Evolutionary conservation across 441 rosid genomes (phyloP), one percentile per base, ranked within the genome.

Genomic region (Euphorbia corollata): DNA sequence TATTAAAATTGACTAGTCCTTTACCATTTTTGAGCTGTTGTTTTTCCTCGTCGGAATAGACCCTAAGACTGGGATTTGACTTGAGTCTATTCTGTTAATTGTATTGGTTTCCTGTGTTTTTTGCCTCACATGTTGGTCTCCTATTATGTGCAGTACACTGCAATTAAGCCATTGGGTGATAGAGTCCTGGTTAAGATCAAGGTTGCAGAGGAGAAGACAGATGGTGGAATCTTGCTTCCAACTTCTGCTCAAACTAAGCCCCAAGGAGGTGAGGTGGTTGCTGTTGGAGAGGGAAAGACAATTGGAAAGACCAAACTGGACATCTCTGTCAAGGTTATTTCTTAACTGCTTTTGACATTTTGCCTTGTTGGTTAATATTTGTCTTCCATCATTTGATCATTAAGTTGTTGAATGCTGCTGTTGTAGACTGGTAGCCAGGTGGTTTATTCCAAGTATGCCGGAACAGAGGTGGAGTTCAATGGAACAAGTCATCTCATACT

Each of bases 181-280:
- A 77, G 96, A 71, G 87, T 94, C 34, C 78, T 94, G 82, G 87
- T 91, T 30, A 94, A 94, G 82, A 84, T 89, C 68, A 91, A 91
- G 82, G 85, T 73, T 64, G 84, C 78, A 0, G 99, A 94, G 81
- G 96, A 94, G 72, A 94, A 87, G 83, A 84, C 91, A 4, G 71
- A 73, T 10, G 95, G 99, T 64, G 97, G 97, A 41, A 87, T 91
- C 75, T 78, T 94, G 65, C 95, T 91, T 54, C 99, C 96, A 16
- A 65, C 86, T 7, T 71, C 90, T 0, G 97, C 96, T 34, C 97
- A 86, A 70, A 65, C 89, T 19, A 94, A 91, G 74, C 92, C 97
- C 64, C 97, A 91, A 69, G 89, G 81, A 62, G 99, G 99, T 57
- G 97, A 94, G 74, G 96, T 94, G 4, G 86, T 91, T 39, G 97